Base-by-base conservation (phyloP, 1,284 basidiomycete genomes). In the Cryptococcus sp. region DNA sequence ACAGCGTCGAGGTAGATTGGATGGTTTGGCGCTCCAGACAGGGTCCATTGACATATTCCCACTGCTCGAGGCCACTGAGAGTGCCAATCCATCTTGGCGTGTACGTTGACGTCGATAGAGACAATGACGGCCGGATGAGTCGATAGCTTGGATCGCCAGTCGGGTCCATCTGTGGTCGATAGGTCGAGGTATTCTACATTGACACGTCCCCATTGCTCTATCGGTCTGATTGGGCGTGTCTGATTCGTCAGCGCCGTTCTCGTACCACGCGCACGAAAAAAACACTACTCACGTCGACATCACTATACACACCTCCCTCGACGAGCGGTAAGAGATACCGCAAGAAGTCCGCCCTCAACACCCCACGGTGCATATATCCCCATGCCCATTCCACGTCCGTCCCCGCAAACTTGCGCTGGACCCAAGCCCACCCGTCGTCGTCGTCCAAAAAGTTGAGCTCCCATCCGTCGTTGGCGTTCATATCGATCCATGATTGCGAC, bases 41-140 rank as follows among this genome's bases (percentile, higher is more conserved):
- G 54, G 3, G 74, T 72, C 74, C 74, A 75, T 57, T 75, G 74
- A 42, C 60, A 69, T 47, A 74, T 67, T 9, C 65, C 65, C 5
- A 73, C 24, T 4, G 69, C 56, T 23, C 70, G 57, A 4, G 67
- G 66, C 65, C 69, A 72, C n/a, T 19, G 19, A 40, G 21, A n/a
- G 34, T 44, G 14, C 63, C 66, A 71, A 38, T 57, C 53, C 31
- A 53, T 25, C 16, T 50, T 28, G 1, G 54, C 57, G 47, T 64
- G 70, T 32, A 74, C 71, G 54, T 74, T 71, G 6, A 72, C 69
- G 42, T 75, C 74, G 45, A 75, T 53, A 10, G 63, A 71, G 24
- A 75, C 59, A 6, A 74, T 58, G 14, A 73, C 60, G 3, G 62
- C 58, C 1, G 73, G 72, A 5, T 63, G 48, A 2, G 60, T 56